Base-by-base conservation (phyloP, 2,329 filamentous ascomycete genomes). In the Aspergillus pseudotamarii region DNA sequence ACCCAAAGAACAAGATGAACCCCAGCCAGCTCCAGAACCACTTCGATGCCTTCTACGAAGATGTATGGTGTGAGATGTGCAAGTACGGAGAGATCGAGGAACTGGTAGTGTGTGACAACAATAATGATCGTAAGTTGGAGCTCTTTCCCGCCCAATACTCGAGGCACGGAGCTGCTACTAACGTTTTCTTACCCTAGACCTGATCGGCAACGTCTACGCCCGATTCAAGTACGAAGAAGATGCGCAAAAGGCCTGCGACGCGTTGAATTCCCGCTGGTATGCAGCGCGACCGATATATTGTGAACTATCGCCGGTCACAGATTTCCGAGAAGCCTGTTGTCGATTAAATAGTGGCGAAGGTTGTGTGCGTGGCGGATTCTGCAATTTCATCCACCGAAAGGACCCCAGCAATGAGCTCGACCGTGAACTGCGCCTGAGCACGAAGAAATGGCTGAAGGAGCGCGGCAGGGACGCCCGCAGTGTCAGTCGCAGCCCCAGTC, bases 1-100 rank as follows among this genome's bases (percentile, higher is more conserved):
- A 98, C 80, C 89, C 92, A 55, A 96, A 96, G 84, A 95, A 90
- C 85, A 95, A 94, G 83, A 97, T 99, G 91, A 97, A 96, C 82
- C 84, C 93, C 8, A 90, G 88, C 71, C 95, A 99, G 85, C 90
- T 98, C 78, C 94, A 97, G 82, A 97, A 97, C 84, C 95, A 99
- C 86, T 99, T 99, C 78, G 95, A 99, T 81, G 95, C 95, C 75
- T 99, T 99, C 81, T 99, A 99, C 85, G 95, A 99, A 84, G 95
- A 99, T 79, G 93, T 99, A 70, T 99, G 95, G 94, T 98, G 94
- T 83, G 95, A 99, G 87, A 92, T 99, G 84, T 98, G 95, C 90
- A 93, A 96, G 82, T 99, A 96, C 79, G 95, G 95, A 71, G 93
- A 98, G 82, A 86, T 98, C 41, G 95, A 99, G 82, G 95, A 99